Conservation (phyloP, 2,329 filamentous ascomycete species). For the Claviceps arundinis region DNA sequence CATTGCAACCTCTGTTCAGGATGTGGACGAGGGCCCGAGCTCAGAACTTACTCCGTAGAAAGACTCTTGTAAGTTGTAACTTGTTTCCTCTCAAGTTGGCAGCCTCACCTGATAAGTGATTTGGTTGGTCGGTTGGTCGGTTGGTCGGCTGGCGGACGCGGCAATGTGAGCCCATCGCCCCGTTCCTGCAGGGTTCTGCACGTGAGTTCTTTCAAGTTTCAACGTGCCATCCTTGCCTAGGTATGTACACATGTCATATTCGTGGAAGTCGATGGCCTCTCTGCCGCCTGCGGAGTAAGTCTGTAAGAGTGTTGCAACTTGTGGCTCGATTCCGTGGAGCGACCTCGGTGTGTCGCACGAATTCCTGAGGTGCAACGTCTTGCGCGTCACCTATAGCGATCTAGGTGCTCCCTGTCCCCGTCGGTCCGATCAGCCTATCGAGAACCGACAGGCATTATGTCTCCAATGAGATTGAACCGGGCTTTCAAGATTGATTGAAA, state of each 20-base stretch:
- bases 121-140: not conserved
- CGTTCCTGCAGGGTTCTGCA: not conserved
- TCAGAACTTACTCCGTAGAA: not conserved
- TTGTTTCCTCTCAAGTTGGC: not conserved
- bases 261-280: too few relatives aligned
- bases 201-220: not conserved
- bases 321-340: too few relatives aligned
- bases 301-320: too few relatives aligned
- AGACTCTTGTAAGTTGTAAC: not conserved
- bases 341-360: not conserved
- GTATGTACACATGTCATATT: too few relatives aligned
- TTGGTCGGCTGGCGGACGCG: not conserved
- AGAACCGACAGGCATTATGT: too few relatives aligned
- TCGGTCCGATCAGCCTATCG: not conserved
- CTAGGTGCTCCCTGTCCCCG: not conserved
- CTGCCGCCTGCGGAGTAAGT: too few relatives aligned
- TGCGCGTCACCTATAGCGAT: too few relatives aligned
- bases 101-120: too few relatives aligned
- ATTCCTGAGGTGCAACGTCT: not conserved
- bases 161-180: not conserved
- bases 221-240: not conserved
- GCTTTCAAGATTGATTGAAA: too few relatives aligned
- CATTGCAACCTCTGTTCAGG: too few relatives aligned
- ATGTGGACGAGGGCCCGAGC: too few relatives aligned
- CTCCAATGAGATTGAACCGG: too few relatives aligned